phyloP scores from a whole-genome alignment of 2,329 filamentous ascomycete species.

The Cercospora sesami region DNA sequence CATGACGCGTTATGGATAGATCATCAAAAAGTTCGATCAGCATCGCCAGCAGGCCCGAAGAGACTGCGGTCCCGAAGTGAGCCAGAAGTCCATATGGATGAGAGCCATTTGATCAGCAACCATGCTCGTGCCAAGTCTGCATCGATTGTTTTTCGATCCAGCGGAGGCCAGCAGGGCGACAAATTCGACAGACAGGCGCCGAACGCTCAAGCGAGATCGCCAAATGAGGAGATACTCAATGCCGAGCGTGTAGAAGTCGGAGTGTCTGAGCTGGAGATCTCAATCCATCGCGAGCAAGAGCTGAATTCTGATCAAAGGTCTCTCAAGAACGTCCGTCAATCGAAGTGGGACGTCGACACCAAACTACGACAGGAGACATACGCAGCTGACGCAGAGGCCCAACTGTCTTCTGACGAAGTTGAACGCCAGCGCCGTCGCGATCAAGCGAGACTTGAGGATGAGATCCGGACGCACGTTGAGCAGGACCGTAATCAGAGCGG shows the following conservation, averaged over 20 bases:
- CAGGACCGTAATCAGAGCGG: neutral
- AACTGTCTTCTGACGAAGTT: neutral
- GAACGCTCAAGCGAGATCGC: neutral
- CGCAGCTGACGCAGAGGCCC: neutral
- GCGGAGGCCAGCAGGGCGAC: neutral
- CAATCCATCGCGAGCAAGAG: slow-evolving; percentile 1
- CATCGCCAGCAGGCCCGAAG: neutral
- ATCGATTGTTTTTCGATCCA: neutral
- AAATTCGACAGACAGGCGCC: neutral
- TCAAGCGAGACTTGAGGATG: slow-evolving; percentile 2
- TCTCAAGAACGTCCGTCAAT: neutral
- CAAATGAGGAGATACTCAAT: neutral
- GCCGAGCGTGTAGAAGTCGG: neutral
- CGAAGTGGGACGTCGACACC: neutral
- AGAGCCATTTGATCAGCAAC: neutral
- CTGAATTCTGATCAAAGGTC: neutral
- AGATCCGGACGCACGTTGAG: neutral
- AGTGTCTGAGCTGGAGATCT: neutral
- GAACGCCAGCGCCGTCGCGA: neutral
- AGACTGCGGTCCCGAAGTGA: slow-evolving; percentile 11
- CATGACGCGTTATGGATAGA: neutral
- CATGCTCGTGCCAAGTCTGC: neutral
- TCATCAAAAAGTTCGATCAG: neutral
- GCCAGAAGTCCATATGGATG: slow-evolving; percentile 7
- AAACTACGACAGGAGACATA: neutral